Conservation (phyloP, 306 rosid genomes). For the Prunus kanzakura region DNA sequence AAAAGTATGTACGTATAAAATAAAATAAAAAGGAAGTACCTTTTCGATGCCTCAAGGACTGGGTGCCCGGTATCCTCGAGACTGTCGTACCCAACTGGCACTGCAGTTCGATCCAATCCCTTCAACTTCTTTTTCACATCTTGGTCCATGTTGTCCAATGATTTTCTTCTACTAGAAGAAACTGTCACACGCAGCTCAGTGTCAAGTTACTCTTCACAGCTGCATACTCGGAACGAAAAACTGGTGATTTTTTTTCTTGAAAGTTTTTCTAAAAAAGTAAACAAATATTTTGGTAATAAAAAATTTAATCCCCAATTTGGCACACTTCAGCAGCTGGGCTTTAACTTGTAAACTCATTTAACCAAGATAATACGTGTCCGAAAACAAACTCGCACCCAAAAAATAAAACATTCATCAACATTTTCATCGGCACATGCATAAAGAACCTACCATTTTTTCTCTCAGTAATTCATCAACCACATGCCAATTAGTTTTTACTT, state of each 20-base stretch:
- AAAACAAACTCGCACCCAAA: not conserved
- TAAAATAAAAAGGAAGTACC: constrained; percentile 5
- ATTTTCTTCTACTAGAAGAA: constrained; percentile 6
- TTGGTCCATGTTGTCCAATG: constrained; percentile 22
- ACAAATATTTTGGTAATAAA: not conserved
- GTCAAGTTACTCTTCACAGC: constrained; percentile 2
- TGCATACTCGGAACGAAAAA: not conserved
- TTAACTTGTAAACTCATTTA: not conserved
- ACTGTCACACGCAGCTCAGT: not conserved
- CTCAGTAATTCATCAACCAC: not conserved
- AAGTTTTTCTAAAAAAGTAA: not conserved
- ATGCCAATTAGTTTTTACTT: not conserved
- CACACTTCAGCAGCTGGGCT: not conserved
- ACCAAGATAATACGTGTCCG: not conserved
- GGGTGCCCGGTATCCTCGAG: constrained; percentile 5
- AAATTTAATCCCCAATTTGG: not conserved
- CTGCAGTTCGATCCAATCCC: constrained; percentile 16
- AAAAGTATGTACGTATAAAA: no score
- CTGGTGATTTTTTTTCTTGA: not conserved
- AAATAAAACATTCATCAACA: not conserved
- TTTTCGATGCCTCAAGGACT: constrained; percentile 8
- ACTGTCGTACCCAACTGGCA: constrained; percentile 17
- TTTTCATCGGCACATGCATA: not conserved
- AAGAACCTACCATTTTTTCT: not conserved
- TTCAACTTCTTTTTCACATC: constrained; percentile 19